Conservation (phyloP, 768 basidiomycete species). For the Suillus sp. region DNA sequence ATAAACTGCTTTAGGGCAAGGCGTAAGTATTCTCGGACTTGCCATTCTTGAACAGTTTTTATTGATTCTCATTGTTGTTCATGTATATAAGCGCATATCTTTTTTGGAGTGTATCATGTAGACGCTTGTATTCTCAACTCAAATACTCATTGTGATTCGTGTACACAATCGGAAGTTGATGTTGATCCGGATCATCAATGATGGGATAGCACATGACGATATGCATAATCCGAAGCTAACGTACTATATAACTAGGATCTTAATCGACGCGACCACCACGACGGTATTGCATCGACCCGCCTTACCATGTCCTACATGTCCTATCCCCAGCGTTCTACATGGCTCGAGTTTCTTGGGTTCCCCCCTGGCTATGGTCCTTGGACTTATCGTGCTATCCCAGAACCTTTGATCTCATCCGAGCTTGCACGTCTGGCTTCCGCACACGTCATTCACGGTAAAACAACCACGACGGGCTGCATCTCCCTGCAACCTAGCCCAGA, state of each 20-base stretch:
- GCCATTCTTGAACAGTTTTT: neutral
- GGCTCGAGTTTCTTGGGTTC: conserved; percentile 4
- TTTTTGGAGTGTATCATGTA: conserved; percentile 5
- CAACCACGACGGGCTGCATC: conserved; percentile 40
- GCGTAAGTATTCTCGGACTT: neutral
- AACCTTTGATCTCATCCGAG: conserved; percentile 43
- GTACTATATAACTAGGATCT: neutral
- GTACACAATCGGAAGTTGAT: neutral
- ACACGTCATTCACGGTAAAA: conserved; percentile 20
- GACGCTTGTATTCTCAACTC: neutral
- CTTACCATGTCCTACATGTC: conserved; percentile 1
- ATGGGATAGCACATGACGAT: neutral
- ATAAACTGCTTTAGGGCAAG: neutral
- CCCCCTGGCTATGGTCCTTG: conserved; percentile 21
- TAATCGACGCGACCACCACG: neutral
- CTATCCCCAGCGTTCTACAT: conserved; percentile 4
- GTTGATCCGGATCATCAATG: neutral
- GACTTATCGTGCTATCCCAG: conserved; percentile 37
- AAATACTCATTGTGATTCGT: neutral
- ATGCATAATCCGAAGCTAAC: neutral
- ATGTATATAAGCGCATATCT: neutral
- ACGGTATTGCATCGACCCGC: neutral
- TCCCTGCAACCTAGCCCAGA: conserved; percentile 50
- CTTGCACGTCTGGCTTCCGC: conserved; percentile 42
- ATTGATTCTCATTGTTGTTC: neutral